A percentile compares a stretch with the other conserved stretches of the same genome.
phyloP scores from a whole-genome alignment of 345 rosid genomes.

The Brassica cretica region DNA sequence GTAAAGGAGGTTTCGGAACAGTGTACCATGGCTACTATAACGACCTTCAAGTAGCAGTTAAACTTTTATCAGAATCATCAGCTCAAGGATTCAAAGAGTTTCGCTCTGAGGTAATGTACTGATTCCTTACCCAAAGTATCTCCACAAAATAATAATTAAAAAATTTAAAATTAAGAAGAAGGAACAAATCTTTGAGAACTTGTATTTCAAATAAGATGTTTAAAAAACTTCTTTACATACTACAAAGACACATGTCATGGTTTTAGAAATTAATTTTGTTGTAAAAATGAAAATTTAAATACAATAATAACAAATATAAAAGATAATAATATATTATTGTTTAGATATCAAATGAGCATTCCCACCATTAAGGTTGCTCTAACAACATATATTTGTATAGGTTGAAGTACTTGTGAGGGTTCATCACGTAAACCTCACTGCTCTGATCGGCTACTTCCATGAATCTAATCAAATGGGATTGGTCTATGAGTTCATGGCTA shows the following conservation, averaged over 20 bases:
- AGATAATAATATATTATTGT: too few species aligned
- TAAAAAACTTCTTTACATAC: too few species aligned
- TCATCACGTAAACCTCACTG: constrained; percentile 31
- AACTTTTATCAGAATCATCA: constrained; percentile 52
- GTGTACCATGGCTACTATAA: constrained; percentile 51
- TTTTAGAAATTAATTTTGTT: too few species aligned
- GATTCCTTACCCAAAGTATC: not conserved
- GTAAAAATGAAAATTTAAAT: too few species aligned
- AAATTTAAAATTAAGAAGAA: too few species aligned
- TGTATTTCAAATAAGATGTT: too few species aligned
- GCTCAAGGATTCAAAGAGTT: constrained; percentile 51
- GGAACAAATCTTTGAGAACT: too few species aligned
- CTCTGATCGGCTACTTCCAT: constrained; percentile 46
- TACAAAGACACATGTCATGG: too few species aligned
- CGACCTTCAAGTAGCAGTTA: constrained; percentile 50
- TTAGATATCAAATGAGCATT: too few species aligned
- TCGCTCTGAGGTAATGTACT: constrained; percentile 48
- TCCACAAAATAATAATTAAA: too few species aligned
- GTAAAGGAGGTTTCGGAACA: constrained; percentile 66
- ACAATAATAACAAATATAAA: too few species aligned
- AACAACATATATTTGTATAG: constrained; percentile 19
- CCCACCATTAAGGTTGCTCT: too few species aligned
- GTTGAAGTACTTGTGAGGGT: constrained; percentile 45
- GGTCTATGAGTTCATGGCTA: constrained; percentile 41
- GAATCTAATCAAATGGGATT: constrained; percentile 28